Percentiles rank a stretch among this genome's conserved stretches.
Evolutionary conservation across 73 alveolate species (phyloP).

Genomic region (Blepharisma japonicum): DNA sequence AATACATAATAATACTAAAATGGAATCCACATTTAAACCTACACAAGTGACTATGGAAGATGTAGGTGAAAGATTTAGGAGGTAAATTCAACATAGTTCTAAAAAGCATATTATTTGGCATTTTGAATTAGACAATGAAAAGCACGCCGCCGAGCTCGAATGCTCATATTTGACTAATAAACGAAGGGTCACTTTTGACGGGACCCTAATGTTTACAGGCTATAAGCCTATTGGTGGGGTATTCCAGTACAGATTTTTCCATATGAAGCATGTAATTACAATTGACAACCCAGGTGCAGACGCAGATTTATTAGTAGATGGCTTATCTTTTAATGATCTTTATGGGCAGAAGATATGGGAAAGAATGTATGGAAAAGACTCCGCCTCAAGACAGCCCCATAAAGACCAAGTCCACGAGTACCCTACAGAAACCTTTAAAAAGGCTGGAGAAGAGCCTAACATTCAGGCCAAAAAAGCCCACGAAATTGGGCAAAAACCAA

Average conservation of each 20-base stretch:
- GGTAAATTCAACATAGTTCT: not conserved
- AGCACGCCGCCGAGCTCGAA: constrained; percentile 13
- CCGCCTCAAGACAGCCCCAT: no score
- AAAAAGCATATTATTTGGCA: not conserved
- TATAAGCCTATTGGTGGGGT: not conserved
- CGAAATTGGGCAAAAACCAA: no score
- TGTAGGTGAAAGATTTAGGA: no score
- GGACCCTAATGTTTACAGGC: constrained; percentile 14
- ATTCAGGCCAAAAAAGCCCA: no score
- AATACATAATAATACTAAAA: no score
- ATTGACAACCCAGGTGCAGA: not conserved
- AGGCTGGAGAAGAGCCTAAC: no score
- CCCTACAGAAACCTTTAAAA: no score
- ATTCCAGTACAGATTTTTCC: constrained; percentile 13
- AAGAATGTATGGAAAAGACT: not conserved
- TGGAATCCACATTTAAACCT: no score
- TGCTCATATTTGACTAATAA: constrained; percentile 21
- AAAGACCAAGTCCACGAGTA: no score
- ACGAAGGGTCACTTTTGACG: constrained; percentile 27
- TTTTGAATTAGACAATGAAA: not conserved
- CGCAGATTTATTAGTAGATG: constrained; percentile 3
- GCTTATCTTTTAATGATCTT: constrained; percentile 2
- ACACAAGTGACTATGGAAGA: no score
- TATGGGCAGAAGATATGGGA: constrained; percentile 13
- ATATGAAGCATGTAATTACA: not conserved